Conservation (phyloP, 1,284 basidiomycete species). For the Coniferiporia weirii region DNA sequence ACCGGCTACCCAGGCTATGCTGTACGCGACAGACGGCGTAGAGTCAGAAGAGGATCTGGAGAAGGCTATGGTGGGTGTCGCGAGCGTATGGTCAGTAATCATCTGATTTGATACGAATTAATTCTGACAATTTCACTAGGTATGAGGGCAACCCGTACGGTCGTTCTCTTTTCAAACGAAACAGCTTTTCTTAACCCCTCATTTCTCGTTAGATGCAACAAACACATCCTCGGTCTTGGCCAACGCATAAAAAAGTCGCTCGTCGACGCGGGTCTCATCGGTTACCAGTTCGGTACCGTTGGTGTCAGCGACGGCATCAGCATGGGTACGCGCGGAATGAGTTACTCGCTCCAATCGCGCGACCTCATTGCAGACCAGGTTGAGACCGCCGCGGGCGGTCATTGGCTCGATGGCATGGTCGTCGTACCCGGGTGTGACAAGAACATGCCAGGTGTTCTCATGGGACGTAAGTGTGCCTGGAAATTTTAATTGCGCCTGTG, state of each 20-base stretch:
- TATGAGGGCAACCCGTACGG: slow-evolving; percentile 86
- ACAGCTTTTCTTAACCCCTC: slow-evolving; percentile 8
- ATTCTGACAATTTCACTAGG: slow-evolving; percentile 38
- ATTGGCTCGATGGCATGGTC: slow-evolving; percentile 98
- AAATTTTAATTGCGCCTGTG: slow-evolving; percentile 23
- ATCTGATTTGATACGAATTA: slow-evolving; percentile 9
- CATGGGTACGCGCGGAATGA: slow-evolving; percentile 93
- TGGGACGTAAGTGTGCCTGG: slow-evolving; percentile 66
- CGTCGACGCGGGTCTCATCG: slow-evolving; percentile 70
- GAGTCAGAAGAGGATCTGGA: slow-evolving; percentile 74
- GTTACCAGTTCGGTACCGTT: slow-evolving; percentile 96
- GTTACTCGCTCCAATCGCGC: slow-evolving; percentile 91
- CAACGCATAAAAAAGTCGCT: slow-evolving; percentile 83
- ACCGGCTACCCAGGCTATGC: slow-evolving; percentile 70
- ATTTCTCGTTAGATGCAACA: slow-evolving; percentile 68
- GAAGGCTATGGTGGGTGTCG: slow-evolving; percentile 95
- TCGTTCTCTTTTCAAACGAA: slow-evolving; percentile 14
- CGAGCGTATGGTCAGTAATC: slow-evolving; percentile 79
- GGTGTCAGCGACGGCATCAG: slow-evolving; percentile 98
- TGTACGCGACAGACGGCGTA: slow-evolving; percentile 92
- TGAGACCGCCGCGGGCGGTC: slow-evolving; percentile 93
- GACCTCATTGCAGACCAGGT: slow-evolving; percentile 97
- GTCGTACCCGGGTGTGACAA: slow-evolving; percentile 96
- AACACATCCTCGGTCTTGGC: slow-evolving; percentile 86
- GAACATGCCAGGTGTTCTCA: slow-evolving; percentile 96